Evolutionary conservation across 2,329 filamentous ascomycete species (phyloP).

Genomic region (Exutisphaerella laricina): DNA sequence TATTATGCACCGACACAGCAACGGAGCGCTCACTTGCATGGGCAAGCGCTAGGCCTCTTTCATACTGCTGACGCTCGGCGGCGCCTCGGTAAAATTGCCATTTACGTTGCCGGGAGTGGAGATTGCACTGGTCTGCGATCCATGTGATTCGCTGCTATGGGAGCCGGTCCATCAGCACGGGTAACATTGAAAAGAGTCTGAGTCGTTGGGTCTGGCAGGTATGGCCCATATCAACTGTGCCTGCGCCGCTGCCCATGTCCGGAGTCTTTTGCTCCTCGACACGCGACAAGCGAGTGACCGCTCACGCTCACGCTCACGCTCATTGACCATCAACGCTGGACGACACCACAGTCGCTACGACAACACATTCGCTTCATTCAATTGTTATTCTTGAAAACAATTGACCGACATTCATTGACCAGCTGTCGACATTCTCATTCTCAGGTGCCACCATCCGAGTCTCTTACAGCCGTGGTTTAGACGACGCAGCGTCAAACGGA

Average conservation of each 20-base stretch:
- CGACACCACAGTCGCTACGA: conserved; percentile 3
- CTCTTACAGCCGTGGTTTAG: conserved; percentile 6
- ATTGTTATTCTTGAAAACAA: conserved; percentile 3
- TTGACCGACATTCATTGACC: conserved; percentile 5
- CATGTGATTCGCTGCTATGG: neutral
- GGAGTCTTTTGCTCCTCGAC: neutral
- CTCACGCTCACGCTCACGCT: conserved; percentile 1
- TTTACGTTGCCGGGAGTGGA: neutral
- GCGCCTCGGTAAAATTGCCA: no score
- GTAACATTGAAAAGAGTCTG: neutral
- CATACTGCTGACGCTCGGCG: no score
- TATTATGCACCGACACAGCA: no score
- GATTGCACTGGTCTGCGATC: neutral
- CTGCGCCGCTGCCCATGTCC: conserved; percentile 3
- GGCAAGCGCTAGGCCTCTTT: no score
- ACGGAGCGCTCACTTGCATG: no score
- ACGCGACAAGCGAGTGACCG: neutral
- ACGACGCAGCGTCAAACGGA: conserved; percentile 17
- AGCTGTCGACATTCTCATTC: neutral
- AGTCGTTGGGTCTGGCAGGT: neutral
- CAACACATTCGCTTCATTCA: conserved; percentile 1
- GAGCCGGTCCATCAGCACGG: neutral
- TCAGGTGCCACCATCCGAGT: neutral
- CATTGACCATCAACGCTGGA: conserved; percentile 2
- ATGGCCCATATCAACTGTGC: neutral